Percentiles rank a stretch among this genome's conserved stretches.
These are phyloP conservation scores for Phytopythium helicoides DNA, from an alignment of 352 stramenopile genomes.

Conservation along the genomic window DNA sequence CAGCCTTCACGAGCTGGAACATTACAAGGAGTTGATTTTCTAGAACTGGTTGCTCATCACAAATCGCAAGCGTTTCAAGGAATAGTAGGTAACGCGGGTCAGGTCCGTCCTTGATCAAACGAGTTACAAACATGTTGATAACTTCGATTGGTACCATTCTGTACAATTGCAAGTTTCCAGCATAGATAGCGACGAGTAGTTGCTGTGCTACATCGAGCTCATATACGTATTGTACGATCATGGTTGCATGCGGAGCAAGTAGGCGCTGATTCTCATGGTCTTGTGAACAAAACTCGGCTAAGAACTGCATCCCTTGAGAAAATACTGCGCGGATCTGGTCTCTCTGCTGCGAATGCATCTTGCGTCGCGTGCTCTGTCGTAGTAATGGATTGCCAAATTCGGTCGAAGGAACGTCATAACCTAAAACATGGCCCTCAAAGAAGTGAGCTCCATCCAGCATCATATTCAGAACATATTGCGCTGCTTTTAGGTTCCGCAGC, in stretches of 20 bases:
- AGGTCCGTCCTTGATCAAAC: slow-evolving; percentile 31
- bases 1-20: slow-evolving; percentile 64
- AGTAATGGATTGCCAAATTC: neutral
- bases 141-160: slow-evolving; percentile 56
- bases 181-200: slow-evolving; percentile 54
- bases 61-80: slow-evolving; percentile 58
- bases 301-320: slow-evolving; percentile 50
- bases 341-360: slow-evolving; percentile 41
- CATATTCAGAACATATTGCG: slow-evolving; percentile 64
- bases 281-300: slow-evolving; percentile 43
- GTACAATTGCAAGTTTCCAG: slow-evolving; percentile 41
- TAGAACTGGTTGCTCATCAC: slow-evolving; percentile 47
- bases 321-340: slow-evolving; percentile 59
- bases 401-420: slow-evolving; percentile 6
- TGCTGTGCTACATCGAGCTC: slow-evolving; percentile 61
- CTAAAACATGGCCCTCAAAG: slow-evolving; percentile 48
- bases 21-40: slow-evolving; percentile 71
- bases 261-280: slow-evolving; percentile 50
- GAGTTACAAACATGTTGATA: slow-evolving; percentile 49
- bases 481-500: slow-evolving; percentile 52
- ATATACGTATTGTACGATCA: slow-evolving; percentile 49
- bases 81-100: slow-evolving; percentile 62
- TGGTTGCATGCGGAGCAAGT: slow-evolving; percentile 41
- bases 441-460: slow-evolving; percentile 68
- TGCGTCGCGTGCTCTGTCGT: neutral